Evolutionary conservation across 2,329 filamentous ascomycete genomes (phyloP).

Genomic region (Apiospora kogelbergensis): DNA sequence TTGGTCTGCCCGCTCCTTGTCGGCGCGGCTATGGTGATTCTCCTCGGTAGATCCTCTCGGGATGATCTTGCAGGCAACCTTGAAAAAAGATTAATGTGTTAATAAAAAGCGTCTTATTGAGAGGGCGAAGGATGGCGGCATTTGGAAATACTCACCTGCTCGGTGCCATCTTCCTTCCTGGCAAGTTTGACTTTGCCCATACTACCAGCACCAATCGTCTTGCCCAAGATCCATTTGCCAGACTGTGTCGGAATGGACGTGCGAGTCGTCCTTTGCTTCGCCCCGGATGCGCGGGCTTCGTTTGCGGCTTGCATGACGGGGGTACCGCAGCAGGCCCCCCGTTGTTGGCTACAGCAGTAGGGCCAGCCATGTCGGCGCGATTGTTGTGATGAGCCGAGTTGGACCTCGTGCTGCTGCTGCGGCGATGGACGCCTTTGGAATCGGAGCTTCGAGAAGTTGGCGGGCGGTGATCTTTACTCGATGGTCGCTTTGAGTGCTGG

Average conservation of each 20-base stretch:
- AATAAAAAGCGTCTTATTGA: constrained; percentile 9
- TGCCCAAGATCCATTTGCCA: constrained; percentile 91
- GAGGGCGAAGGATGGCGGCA: constrained; percentile 9
- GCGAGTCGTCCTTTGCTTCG: constrained; percentile 57
- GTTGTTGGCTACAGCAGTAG: constrained; percentile 51
- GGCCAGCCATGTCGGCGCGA: constrained; percentile 48
- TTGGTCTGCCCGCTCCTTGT: constrained; percentile 88
- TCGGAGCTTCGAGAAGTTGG: constrained; percentile 55
- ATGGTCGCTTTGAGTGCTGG: constrained; percentile 61
- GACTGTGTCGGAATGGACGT: constrained; percentile 89
- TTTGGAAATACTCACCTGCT: constrained; percentile 65
- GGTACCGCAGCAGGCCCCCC: constrained; percentile 52
- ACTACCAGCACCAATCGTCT: constrained; percentile 95
- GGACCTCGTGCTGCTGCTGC: constrained; percentile 53
- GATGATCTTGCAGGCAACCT: constrained; percentile 98
- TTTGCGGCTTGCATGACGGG: constrained; percentile 40
- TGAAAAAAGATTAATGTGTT: constrained; percentile 9
- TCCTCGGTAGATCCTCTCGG: constrained; percentile 88
- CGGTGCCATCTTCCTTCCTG: constrained; percentile 82
- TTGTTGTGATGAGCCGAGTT: constrained; percentile 34
- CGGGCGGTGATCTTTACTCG: constrained; percentile 60
- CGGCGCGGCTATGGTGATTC: constrained; percentile 65
- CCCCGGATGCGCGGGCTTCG: constrained; percentile 47
- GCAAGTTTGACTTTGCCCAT: constrained; percentile 99
- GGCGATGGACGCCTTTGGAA: constrained; percentile 47